Base-by-base conservation (phyloP, 1,139 yeast genomes). In the Lodderomyces metapsilosis region DNA sequence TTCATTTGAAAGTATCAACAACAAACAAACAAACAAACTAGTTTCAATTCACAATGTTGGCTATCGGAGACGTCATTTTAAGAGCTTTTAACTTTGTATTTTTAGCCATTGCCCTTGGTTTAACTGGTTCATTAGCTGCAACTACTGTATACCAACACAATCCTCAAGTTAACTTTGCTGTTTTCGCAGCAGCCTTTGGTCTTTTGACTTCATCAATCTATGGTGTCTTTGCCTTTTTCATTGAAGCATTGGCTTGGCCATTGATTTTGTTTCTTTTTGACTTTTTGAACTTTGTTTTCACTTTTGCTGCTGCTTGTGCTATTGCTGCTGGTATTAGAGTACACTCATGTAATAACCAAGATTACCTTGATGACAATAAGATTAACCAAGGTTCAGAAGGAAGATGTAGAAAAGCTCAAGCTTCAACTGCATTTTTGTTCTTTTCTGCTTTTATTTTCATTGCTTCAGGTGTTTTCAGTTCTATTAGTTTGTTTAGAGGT, bases 351-450 rank as follows among this genome's bases (percentile, higher is more conserved):
- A 45, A 69, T 53, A 86, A 88, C 80, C 52, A 72, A 48, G 52
- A 43, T 43, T 89, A 88, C 76, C 50, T 88, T 52, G 72, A 80
- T 53, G 36, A 52, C 53, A 88, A 91, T 76, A 68, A 66, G 50
- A 78, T 89, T 52, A 66, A 84, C 51, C 91, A 88, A 71, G 95
- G 95, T 52, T 74, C 83, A 36, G 53, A 69, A 22, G 84, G 79
- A 56, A 82, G 97, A 76, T 92, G 98, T 76, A 88, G 97, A 78
- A 83, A 87, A 74, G 92, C 95, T 45, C 98, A 92, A 76, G 95
- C 95, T 50, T 71, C 88, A 31, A 79, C 79, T 56, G 96, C 96
- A 49, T 92, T 92, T 84, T 78, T 89, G 59, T 92, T 81, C 84
- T 83, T 92, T 66, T 76, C 94, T 47, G 82, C 85, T 74, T 81